Evolutionary conservation across 2,329 filamentous ascomycete genomes (phyloP), one percentile per base, ranked within the genome.

Genomic region (Aspergillus piperis): DNA sequence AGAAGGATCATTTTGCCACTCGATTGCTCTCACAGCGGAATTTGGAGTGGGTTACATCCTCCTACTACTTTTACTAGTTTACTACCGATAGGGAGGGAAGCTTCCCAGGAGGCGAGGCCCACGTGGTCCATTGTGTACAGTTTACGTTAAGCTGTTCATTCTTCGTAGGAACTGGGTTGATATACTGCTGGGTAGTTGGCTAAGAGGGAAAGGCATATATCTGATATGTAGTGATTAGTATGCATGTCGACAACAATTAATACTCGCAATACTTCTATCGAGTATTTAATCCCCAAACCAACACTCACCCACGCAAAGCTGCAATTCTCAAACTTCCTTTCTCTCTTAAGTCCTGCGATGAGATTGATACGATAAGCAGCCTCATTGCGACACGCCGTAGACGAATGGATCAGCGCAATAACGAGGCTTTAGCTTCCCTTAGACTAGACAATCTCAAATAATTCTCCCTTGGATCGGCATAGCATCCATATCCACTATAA

Each of bases 311-410:
- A 6, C 17, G 21, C 21, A 7, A n/a, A 6, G 5, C 10, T 21
- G 8, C 3, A 48, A 15, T 6, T 17, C 23, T 13, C 13, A 15
- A n/a, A 21, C 13, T 8, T 15, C 15, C 4, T 15, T 23, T 6
- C 44, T 17, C 21, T n/a, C 44, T 36, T 7, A 3, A 49, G 23
- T 23, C 13, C 23, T 13, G n/a, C 21, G 52, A 54, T 42, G 52
- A 54, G 52, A 54, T 54, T 54, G 52, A 54, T 54, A 54, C 38
- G 52, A 44, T 54, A 54, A 54, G 32, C 51, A 41, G 52, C 23
- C 32, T 52, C 15, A 54, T 23, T 44, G 38, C 21, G 41, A 54
- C 23, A 27, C 23, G 52, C 27, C 11, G 21, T 25, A 23, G 38
- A 39, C 25, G 4, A 19, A 23, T 36, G 38, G 27, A 54, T 42